Evolutionary conservation across 2,329 filamentous ascomycete species (phyloP), one percentile per base, ranked within the genome.

Genomic region (Phoma sp.): DNA sequence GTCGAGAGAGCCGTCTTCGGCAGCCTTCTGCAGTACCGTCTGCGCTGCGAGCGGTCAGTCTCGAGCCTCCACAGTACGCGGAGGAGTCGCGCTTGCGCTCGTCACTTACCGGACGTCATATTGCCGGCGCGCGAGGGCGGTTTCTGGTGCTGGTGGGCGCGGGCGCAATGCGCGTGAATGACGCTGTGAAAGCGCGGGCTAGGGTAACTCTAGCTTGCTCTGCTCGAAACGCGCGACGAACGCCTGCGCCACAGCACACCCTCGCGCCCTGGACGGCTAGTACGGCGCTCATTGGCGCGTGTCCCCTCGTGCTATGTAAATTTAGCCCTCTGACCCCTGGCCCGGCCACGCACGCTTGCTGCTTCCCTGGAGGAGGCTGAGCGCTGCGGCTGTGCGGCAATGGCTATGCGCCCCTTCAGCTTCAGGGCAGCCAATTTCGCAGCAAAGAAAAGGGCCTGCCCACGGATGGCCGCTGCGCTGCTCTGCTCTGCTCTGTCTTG

Each of bases 1-100:
- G 61, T 86, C 82, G 64, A 87, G 80, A 46, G 79, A 76, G 65
- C 84, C 84, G 71, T 85, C 81, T 67, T 79, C 79, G 68, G 83
- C 84, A 60, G 82, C 83, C 53, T 75, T 70, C 64, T 83, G 79
- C 39, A 88, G 78, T 45, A 83, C 73, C 60, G 79, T 76, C 64
- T 86, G 82, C 65, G 65, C 71, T 73, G 55, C 23, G 33, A 24
- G 39, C 36, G 27, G 54, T 68, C 58, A 72, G 66, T 61, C 63
- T 29, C 51, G 32, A 56, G 47, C 24, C 2, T 14, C 14, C 13
- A 13, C 3, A 24, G 27, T 22, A n/a, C 30, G 14, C 4, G 24
- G 24, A 40, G 8, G 35, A 29, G 14, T 14, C 23, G 38, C 38
- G 38, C 7, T 11, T 25, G 38, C 27, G 38, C 38, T 23, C 11